A percentile compares a stretch with the other conserved stretches of the same genome.
Evolutionary conservation across 352 stramenopile genomes (phyloP).

Genomic region (Globisporangium spinosum): DNA sequence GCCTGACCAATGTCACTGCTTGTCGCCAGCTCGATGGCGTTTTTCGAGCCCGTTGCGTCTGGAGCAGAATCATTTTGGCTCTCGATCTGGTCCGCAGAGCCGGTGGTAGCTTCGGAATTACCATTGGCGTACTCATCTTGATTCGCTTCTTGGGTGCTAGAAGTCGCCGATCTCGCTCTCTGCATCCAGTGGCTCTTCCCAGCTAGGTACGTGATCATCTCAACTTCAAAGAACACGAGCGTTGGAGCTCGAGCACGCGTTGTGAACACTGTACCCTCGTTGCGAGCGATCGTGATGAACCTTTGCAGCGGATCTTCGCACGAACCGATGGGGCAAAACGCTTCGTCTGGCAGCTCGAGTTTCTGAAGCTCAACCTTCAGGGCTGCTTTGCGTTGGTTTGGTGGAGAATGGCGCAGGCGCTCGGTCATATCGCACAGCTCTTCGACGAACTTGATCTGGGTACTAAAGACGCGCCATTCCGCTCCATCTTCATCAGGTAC

Average conservation of each 20-base stretch:
- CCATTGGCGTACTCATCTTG: background rate
- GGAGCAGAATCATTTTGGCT: constrained; percentile 12
- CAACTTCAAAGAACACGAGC: constrained; percentile 84
- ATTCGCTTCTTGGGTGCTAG: constrained; percentile 3
- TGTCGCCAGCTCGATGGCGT: constrained; percentile 71
- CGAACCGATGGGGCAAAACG: constrained; percentile 67
- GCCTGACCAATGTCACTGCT: constrained; percentile 73
- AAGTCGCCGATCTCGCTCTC: constrained; percentile 33
- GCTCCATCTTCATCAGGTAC: constrained; percentile 13
- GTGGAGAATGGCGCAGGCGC: constrained; percentile 50
- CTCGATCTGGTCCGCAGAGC: background rate
- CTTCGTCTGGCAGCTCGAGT: constrained; percentile 48
- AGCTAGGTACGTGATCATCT: constrained; percentile 33
- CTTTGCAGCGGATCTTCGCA: constrained; percentile 60
- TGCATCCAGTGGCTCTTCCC: constrained; percentile 58
- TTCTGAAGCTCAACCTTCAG: constrained; percentile 57
- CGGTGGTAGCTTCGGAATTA: background rate
- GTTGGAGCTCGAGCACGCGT: constrained; percentile 80
- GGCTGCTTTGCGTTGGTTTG: constrained; percentile 54
- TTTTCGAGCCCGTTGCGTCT: constrained; percentile 29
- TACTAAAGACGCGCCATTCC: constrained; percentile 54
- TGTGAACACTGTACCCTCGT: constrained; percentile 85
- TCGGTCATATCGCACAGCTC: constrained; percentile 78
- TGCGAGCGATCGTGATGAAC: constrained; percentile 56
- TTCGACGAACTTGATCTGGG: constrained; percentile 68